Evolutionary conservation across 2,329 filamentous ascomycete species (phyloP).

Genomic region (Beauveria pseudobassiana): DNA sequence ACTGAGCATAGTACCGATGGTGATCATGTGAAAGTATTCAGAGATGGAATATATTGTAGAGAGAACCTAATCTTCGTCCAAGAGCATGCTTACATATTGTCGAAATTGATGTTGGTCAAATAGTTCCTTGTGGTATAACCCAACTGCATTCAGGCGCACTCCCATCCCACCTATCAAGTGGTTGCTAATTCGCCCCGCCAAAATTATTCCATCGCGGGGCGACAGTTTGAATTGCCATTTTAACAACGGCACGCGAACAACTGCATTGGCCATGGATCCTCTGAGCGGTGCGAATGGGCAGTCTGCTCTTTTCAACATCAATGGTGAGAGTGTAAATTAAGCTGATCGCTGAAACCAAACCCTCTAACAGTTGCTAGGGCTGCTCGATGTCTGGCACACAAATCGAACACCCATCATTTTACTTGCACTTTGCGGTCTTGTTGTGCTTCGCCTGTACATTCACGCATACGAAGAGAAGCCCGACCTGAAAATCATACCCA

Average conservation of each 20-base stretch:
- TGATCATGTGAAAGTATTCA: too few species aligned
- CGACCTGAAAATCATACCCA: slow-evolving; percentile 30
- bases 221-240: slow-evolving; percentile 4
- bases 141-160: neutral
- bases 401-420: slow-evolving; percentile 39
- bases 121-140: too few species aligned
- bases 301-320: slow-evolving; percentile 4
- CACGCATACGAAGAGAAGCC: slow-evolving; percentile 27
- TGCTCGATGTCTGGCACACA: slow-evolving; percentile 38
- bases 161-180: slow-evolving; percentile 9
- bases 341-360: neutral
- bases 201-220: slow-evolving; percentile 18
- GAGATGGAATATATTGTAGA: too few species aligned
- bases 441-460: slow-evolving; percentile 35
- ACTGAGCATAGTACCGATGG: too few species aligned
- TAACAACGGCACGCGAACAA: slow-evolving; percentile 9
- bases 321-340: slow-evolving; percentile 10
- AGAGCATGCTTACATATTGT: too few species aligned
- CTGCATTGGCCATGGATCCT: slow-evolving; percentile 13
- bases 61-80: too few species aligned
- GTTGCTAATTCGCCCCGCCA: slow-evolving; percentile 16
- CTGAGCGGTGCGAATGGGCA: neutral
- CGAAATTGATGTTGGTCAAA: too few species aligned
- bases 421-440: slow-evolving; percentile 28
- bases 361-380: slow-evolving; percentile 19